These are phyloP conservation scores for Capronia coronata DNA, from an alignment of 2,329 filamentous ascomycete genomes.

Conservation along the genomic window DNA sequence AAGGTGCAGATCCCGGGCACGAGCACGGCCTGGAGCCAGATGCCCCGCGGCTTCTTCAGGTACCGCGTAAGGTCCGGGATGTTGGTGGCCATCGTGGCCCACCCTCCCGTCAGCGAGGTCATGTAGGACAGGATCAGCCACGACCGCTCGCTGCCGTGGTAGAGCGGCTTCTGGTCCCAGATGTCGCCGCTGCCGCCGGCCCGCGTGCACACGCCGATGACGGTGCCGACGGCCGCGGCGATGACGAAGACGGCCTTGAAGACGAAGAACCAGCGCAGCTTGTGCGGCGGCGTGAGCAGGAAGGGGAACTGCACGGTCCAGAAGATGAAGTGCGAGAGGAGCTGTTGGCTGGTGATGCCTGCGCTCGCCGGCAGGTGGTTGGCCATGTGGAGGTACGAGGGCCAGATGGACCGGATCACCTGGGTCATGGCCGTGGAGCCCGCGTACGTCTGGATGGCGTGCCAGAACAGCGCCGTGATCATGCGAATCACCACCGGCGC, in stretches of 20 bases:
- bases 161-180: neutral
- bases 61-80: neutral
- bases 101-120: neutral
- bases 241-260: slow-evolving; percentile 27
- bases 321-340: slow-evolving; percentile 29
- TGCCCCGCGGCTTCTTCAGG: neutral
- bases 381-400: slow-evolving; percentile 33
- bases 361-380: slow-evolving; percentile 29
- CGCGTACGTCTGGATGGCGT: slow-evolving; percentile 31
- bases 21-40: neutral
- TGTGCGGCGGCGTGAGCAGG: slow-evolving; percentile 34
- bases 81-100: neutral
- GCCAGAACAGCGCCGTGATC: slow-evolving; percentile 54
- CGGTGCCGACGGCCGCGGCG: neutral
- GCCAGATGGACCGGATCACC: slow-evolving; percentile 38
- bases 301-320: slow-evolving; percentile 29
- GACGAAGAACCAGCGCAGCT: slow-evolving; percentile 36
- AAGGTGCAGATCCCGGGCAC: neutral
- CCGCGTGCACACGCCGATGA: neutral
- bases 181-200: neutral
- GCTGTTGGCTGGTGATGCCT: slow-evolving; percentile 29
- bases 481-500: slow-evolving; percentile 49
- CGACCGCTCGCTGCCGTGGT: no score
- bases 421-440: slow-evolving; percentile 31
- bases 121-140: neutral